These are phyloP conservation scores for Arthrinium phaeospermum DNA, from an alignment of 2,329 filamentous ascomycete genomes.

Conservation along the genomic window DNA sequence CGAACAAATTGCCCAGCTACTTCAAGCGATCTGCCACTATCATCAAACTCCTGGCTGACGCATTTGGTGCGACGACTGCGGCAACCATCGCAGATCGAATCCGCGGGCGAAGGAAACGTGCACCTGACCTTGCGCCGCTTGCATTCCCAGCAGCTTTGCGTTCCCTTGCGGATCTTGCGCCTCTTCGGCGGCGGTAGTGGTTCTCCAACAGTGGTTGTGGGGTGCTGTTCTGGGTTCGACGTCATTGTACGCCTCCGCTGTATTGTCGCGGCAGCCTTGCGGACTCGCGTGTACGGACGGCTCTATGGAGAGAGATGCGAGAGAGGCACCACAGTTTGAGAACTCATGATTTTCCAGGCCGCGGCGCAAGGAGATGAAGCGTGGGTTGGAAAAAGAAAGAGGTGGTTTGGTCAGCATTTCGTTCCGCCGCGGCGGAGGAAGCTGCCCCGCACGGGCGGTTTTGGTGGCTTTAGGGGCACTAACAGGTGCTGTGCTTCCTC, in stretches of 20 bases:
- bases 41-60: slow-evolving; percentile 54
- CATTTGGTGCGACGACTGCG: slow-evolving; percentile 49
- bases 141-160: slow-evolving; percentile 64
- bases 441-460: neutral
- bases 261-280: neutral
- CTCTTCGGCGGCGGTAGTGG: slow-evolving; percentile 34
- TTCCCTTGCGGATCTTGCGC: slow-evolving; percentile 59
- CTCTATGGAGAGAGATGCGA: neutral
- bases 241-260: neutral
- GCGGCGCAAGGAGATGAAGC: neutral
- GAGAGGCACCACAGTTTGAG: neutral
- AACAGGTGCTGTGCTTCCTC: slow-evolving; percentile 22
- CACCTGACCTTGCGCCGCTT: slow-evolving; percentile 61
- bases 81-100: slow-evolving; percentile 52
- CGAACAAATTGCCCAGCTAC: neutral
- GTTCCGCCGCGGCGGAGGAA: neutral
- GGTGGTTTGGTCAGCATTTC: neutral
- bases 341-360: neutral
- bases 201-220: neutral
- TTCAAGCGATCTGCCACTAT: slow-evolving; percentile 31
- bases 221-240: neutral
- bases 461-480: neutral
- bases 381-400: neutral
- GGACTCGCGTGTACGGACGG: neutral
- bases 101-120: slow-evolving; percentile 45